phyloP scores from a whole-genome alignment of 371 early-diverging fungal species.

The Paraphysoderma sedebokerense region DNA sequence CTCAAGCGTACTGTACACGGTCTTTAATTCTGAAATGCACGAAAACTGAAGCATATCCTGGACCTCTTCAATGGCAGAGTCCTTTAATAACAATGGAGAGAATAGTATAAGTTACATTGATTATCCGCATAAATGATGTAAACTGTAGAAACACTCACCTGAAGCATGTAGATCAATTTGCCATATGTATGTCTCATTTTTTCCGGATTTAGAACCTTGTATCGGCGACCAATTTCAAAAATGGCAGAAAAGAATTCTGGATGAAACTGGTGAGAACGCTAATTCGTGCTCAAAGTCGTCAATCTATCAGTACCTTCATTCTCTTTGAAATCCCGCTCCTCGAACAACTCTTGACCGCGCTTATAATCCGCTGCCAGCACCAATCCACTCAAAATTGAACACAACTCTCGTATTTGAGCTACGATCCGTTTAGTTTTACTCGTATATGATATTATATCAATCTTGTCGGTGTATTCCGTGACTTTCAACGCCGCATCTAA shows the following conservation, averaged over 20 bases:
- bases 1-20: constrained; percentile 60
- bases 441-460: constrained; percentile 68
- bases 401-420: constrained; percentile 82
- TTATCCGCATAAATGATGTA: background rate
- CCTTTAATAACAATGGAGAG: constrained; percentile 26
- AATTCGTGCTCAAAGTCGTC: background rate
- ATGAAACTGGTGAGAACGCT: background rate
- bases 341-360: constrained; percentile 72
- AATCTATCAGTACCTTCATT: too few relatives aligned
- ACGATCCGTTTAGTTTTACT: constrained; percentile 81
- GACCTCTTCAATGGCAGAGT: constrained; percentile 73
- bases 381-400: constrained; percentile 80
- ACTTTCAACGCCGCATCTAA: constrained; percentile 86
- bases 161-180: constrained; percentile 80
- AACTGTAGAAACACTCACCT: constrained; percentile 17
- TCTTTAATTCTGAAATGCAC: constrained; percentile 66
- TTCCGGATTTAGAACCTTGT: constrained; percentile 97
- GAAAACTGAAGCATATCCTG: constrained; percentile 63
- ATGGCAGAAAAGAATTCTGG: constrained; percentile 59
- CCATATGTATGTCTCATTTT: constrained; percentile 90
- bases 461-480: constrained; percentile 79
- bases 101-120: background rate
- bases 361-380: constrained; percentile 65
- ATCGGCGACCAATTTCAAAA: constrained; percentile 90
- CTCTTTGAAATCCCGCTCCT: constrained; percentile 60